Evolutionary conservation across 2,329 filamentous ascomycete genomes (phyloP), one percentile per base, ranked within the genome.

Genomic region (Colletotrichum australisinense): DNA sequence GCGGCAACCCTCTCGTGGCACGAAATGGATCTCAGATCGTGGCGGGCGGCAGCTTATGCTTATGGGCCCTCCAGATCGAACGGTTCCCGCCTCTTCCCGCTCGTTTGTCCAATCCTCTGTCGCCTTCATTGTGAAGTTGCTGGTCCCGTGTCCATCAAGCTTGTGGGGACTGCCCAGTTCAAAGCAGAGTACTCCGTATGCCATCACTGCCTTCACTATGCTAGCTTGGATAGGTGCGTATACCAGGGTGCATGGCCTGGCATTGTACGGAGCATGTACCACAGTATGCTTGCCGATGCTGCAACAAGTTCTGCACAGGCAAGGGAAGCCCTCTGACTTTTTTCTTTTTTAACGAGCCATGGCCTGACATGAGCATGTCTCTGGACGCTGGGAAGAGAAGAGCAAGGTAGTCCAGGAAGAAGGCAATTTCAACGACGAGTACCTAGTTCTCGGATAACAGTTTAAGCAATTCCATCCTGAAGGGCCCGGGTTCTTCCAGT

Each of bases 21-120:
- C 56, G 16, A 49, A 38, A 60, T 62, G 56, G 67, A 73, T 71
- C 60, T 71, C 24, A 66, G 71, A 73, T 73, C 67, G 71, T 42
- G 42, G 35, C 67, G 62, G 56, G 56, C 67, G 60, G 71, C 60
- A 62, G 32, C 59, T 38, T 55, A 64, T 64, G 66, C 59, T 28
- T 55, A 64, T 60, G 66, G 55, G 55, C 59, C 59, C 46, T 57
- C 24, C n/a, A 59, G 66, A 69, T 73, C 60, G 26, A 56, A 66
- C 49, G 35, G 71, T 38, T 66, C 28, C 67, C 62, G 56, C 56
- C 67, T 59, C n/a, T 60, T 62, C 62, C 55, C 49, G 19, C 60
- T 73, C 28, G 46, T n/a, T 55, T 26, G 49, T 53, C 46, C 30
- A 63, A 28, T 22, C 9, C 28, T 26, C 46, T 55, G 14, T 22